A percentile compares a stretch with the other conserved stretches of the same genome.
Evolutionary conservation across 768 basidiomycete species (phyloP).

Genomic region (Pisolithus tinctorius): DNA sequence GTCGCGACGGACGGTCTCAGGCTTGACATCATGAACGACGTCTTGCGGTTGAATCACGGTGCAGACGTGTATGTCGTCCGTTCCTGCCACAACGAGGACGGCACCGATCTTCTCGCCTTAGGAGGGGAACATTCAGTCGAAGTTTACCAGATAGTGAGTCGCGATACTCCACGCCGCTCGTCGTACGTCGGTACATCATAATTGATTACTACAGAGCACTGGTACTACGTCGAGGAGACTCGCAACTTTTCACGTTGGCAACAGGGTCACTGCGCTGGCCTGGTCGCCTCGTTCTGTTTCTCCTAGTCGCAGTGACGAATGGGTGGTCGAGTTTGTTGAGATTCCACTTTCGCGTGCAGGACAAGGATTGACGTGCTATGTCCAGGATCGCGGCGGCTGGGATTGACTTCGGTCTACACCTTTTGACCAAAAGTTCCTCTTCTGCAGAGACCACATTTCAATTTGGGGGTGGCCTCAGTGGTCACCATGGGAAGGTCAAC

Average conservation of each 20-base stretch:
- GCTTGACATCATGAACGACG: background rate
- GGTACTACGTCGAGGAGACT: constrained; percentile 39
- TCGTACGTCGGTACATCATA: background rate
- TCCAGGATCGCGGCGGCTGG: constrained; percentile 61
- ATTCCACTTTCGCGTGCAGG: background rate
- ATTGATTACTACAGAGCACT: constrained; percentile 26
- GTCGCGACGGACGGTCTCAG: too few species aligned
- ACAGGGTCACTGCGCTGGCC: constrained; percentile 64
- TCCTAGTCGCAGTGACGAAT: constrained; percentile 54
- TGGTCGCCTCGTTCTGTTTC: constrained; percentile 72
- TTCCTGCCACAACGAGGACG: constrained; percentile 59
- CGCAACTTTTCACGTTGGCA: constrained; percentile 70
- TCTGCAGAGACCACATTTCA: constrained; percentile 49
- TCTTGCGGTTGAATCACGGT: constrained; percentile 52
- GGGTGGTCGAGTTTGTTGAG: constrained; percentile 63
- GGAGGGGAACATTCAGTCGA: constrained; percentile 71
- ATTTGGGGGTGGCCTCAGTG: constrained; percentile 76
- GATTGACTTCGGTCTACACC: constrained; percentile 62
- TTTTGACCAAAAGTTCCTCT: constrained; percentile 51
- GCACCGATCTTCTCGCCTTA: constrained; percentile 59
- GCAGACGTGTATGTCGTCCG: constrained; percentile 56
- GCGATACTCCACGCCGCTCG: constrained; percentile 2
- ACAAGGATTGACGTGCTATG: constrained; percentile 5
- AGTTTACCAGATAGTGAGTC: constrained; percentile 55
- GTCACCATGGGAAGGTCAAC: constrained; percentile 73